Base-by-base conservation (phyloP, 2,329 filamentous ascomycete species). In the Pyrenochaeta sp. region DNA sequence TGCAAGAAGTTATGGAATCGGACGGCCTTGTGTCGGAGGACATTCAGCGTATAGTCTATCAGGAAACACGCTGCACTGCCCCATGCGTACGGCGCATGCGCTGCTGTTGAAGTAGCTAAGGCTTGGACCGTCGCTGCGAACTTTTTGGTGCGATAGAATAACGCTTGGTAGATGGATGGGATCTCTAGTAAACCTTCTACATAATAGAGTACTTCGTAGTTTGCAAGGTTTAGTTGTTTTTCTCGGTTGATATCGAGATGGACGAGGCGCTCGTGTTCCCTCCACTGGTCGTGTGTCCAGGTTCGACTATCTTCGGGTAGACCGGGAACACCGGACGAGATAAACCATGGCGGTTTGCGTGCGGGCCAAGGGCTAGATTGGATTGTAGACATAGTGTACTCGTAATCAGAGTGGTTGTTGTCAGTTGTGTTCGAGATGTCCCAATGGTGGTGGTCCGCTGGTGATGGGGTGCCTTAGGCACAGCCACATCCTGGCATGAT, bases 1-100 rank as follows among this genome's bases (percentile, higher is more conserved):
- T 54, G 52, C 37, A 66, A 42, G n/a, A 66, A 62, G 1, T 46
- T 32, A 24, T 64, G 56, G 24, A 66, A 52, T 5, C 50, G 19
- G 3, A 64, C 25, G 19, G 32, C 27, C 2, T 54, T 24, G 13
- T 57, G 52, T 13, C 50, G 53, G 22, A 66, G 25, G 7, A 66
- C 24, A 2, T 53, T 34, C 6, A 59, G 42, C 10, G 58, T 59
- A 53, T 52, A 64, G 13, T 62, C 45, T 1, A 66, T 44, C n/a
- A 62, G 37, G 15, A 55, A 52, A 24, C 54, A 51, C 10, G 58
- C 56, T 7, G 52, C 52, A 22, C 50, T 36, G 6, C 56, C 58
- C 63, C 61, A 64, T 15, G 15, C 30, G 8, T 30, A 22, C 15
- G 55, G 52, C 22, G 52, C 22, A 37, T 27, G 19, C 19, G 19